A percentile compares a stretch with the other conserved stretches of the same genome.
Evolutionary conservation across 2,329 filamentous ascomycete species (phyloP).

Genomic region (Stemphylium vesicarium): DNA sequence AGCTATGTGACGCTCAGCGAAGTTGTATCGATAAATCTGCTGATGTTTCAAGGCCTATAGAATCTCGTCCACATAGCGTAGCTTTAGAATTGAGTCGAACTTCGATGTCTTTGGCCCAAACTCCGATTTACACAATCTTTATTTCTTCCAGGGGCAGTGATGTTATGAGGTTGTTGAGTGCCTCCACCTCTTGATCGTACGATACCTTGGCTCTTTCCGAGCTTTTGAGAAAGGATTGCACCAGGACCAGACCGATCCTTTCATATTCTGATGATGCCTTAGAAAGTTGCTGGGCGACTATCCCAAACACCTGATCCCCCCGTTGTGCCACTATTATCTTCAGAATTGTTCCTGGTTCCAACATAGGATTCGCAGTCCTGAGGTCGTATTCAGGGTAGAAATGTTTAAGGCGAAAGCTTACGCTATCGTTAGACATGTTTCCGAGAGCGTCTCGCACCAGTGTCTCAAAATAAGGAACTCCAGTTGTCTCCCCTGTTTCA

Average conservation of each 20-base stretch:
- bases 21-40: too few species aligned
- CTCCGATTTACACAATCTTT: background rate
- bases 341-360: rapidly evolving
- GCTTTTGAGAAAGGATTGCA: too few species aligned
- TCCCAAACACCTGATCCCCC: too few species aligned
- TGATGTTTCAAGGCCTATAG: too few species aligned
- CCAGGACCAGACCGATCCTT: background rate
- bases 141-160: background rate
- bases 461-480: too few species aligned
- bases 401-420: background rate
- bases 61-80: background rate
- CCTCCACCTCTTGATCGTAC: background rate
- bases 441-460: too few species aligned
- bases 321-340: background rate
- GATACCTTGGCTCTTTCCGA: background rate
- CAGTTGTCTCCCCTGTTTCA: too few species aligned
- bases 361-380: background rate
- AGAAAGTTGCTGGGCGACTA: background rate
- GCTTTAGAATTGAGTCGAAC: background rate
- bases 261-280: background rate
- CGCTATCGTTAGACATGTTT: too few species aligned
- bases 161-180: background rate
- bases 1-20: too few species aligned
- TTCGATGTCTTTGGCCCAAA: background rate
- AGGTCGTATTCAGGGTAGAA: background rate